Evolutionary conservation across 2,329 filamentous ascomycete species (phyloP).

Genomic region (Plenodomus tracheiphilus): DNA sequence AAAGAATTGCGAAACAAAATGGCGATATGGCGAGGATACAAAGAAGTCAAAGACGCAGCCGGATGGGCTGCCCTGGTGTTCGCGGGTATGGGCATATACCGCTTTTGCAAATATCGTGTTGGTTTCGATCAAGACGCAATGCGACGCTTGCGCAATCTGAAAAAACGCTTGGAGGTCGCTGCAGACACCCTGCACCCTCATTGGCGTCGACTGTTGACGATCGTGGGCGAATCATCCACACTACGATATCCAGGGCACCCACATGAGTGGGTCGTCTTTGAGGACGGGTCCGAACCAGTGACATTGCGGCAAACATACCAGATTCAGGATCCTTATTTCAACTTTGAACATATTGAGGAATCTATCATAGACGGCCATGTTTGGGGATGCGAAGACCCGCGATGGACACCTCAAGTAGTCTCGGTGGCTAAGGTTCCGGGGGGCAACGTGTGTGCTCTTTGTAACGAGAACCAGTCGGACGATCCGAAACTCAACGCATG

Average conservation of each 20-base stretch:
- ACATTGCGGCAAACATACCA: constrained; percentile 53
- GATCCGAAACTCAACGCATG: constrained; percentile 54
- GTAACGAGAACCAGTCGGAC: constrained; percentile 56
- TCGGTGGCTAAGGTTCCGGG: constrained; percentile 32
- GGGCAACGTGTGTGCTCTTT: constrained; percentile 49
- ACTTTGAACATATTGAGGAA: constrained; percentile 55
- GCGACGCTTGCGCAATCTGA: constrained; percentile 50
- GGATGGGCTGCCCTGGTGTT: constrained; percentile 62
- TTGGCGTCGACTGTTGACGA: constrained; percentile 56
- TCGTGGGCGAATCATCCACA: constrained; percentile 50
- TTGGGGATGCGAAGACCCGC: constrained; percentile 57
- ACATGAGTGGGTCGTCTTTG: constrained; percentile 57
- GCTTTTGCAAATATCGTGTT: constrained; percentile 63
- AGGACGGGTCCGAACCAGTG: constrained; percentile 49
- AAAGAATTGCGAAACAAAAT: constrained; percentile 60
- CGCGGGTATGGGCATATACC: constrained; percentile 61
- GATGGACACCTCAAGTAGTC: constrained; percentile 41
- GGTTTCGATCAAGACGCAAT: constrained; percentile 58
- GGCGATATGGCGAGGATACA: constrained; percentile 61
- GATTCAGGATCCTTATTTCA: constrained; percentile 52
- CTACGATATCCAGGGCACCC: constrained; percentile 53
- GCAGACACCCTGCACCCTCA: constrained; percentile 57
- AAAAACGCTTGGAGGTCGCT: constrained; percentile 56
- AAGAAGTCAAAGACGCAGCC: constrained; percentile 60
- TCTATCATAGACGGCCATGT: constrained; percentile 53